Percentiles rank a stretch among this genome's conserved stretches.
These are phyloP conservation scores for Chamaecyparis obtusa DNA, from an alignment of 75 land plant species.

Conservation along the genomic window DNA sequence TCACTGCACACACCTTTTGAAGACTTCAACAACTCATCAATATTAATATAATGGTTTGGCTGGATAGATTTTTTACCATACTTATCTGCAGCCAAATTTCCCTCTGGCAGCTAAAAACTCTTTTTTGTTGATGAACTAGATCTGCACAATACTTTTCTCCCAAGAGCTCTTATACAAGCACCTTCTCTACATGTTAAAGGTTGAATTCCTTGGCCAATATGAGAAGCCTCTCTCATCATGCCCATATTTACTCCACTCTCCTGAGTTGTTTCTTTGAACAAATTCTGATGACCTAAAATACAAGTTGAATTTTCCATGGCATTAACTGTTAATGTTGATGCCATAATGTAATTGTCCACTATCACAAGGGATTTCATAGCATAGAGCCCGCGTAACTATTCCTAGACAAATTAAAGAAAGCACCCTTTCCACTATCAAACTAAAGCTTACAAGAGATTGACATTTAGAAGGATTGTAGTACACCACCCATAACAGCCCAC, in stretches of 20 bases:
- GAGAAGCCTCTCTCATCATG: neutral
- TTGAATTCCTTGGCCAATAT: neutral
- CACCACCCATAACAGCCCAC: neutral
- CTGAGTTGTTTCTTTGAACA: neutral
- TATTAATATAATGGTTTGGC: slow-evolving; percentile 62
- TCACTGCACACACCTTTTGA: slow-evolving; percentile 33
- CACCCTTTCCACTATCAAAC: neutral
- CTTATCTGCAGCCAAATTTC: neutral
- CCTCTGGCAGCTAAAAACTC: neutral
- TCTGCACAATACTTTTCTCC: slow-evolving; percentile 12
- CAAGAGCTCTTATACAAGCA: neutral
- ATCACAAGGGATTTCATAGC: neutral
- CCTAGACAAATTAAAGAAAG: neutral
- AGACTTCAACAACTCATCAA: slow-evolving; percentile 48
- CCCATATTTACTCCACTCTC: slow-evolving; percentile 5
- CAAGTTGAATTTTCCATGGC: neutral
- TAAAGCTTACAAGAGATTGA: neutral
- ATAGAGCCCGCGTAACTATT: neutral
- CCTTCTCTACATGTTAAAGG: neutral
- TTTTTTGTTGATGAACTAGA: slow-evolving; percentile 4
- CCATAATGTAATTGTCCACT: neutral
- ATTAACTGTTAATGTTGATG: neutral
- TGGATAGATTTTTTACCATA: neutral
- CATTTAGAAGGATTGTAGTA: neutral
- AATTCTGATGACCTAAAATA: neutral